Evolutionary conservation across 139 green algal species (phyloP).

Genomic region (Astrephomene gubernaculifera): DNA sequence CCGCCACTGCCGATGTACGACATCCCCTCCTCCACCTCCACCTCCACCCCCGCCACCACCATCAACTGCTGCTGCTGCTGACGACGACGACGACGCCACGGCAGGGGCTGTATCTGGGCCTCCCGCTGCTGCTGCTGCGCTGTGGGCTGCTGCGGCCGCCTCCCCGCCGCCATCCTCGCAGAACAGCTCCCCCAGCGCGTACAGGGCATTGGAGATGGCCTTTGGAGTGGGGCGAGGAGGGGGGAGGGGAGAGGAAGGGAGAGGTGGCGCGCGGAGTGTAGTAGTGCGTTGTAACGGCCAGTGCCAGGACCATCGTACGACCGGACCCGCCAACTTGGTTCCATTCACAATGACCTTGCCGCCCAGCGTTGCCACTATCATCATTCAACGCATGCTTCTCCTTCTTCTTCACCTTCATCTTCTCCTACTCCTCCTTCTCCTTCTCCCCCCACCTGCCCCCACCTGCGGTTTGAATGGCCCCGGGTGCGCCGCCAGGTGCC

Average conservation of each 20-base stretch:
- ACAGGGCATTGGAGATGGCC: constrained; percentile 24
- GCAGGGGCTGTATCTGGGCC: background rate
- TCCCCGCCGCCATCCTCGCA: background rate
- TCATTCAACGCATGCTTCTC: background rate
- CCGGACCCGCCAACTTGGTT: no score
- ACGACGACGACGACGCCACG: background rate
- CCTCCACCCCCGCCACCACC: background rate
- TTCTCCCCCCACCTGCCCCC: background rate
- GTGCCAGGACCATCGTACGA: no score
- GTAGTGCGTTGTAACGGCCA: background rate
- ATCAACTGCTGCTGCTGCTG: background rate
- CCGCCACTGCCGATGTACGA: background rate
- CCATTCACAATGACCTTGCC: background rate
- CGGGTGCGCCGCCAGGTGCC: background rate
- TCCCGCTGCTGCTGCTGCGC: background rate
- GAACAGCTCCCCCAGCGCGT: constrained; percentile 9
- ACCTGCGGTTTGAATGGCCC: constrained; percentile 43
- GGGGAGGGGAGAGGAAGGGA: background rate
- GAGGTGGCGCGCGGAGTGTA: background rate
- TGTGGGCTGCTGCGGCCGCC: background rate
- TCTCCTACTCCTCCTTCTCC: background rate
- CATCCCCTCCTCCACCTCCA: background rate
- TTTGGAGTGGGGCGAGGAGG: background rate
- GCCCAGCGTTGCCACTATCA: background rate
- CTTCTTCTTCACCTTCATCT: background rate